Evolutionary conservation across 1,139 yeast genomes (phyloP).

Genomic region (Pichia sp.): DNA sequence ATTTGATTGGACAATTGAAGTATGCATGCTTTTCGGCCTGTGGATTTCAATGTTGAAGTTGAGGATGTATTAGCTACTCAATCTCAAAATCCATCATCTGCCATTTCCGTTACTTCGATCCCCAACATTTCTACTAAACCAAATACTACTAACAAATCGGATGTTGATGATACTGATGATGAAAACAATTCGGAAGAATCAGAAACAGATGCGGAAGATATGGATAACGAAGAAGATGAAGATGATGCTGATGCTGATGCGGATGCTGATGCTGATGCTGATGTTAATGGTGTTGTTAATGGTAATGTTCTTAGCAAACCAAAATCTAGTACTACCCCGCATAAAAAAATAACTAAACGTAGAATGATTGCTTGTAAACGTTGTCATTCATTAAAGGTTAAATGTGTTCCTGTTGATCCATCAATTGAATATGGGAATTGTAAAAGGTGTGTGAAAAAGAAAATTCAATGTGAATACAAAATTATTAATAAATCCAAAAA

Average conservation of each 20-base stretch:
- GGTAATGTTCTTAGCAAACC: neutral
- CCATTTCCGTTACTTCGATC: neutral
- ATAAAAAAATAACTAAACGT: conserved; percentile 20
- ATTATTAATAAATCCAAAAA: conserved; percentile 51
- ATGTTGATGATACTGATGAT: neutral
- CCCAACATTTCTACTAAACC: neutral
- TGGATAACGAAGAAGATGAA: neutral
- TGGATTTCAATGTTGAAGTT: neutral
- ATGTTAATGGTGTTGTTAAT: neutral
- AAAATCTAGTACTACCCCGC: neutral
- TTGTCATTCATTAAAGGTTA: conserved; percentile 75
- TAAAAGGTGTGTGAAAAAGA: conserved; percentile 61
- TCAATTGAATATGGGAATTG: conserved; percentile 56
- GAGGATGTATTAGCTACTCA: neutral
- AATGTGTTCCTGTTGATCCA: conserved; percentile 69
- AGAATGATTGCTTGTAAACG: conserved; percentile 66
- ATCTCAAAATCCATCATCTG: neutral
- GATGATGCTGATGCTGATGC: neutral
- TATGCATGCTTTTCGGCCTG: neutral
- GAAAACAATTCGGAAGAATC: neutral
- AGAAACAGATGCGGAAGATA: neutral
- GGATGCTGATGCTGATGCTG: neutral
- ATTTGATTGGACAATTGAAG: neutral
- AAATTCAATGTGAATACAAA: conserved; percentile 63
- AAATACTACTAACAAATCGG: neutral